Evolutionary conservation across 352 stramenopile genomes (phyloP).

Genomic region (Pelagophyceae sp.): DNA sequence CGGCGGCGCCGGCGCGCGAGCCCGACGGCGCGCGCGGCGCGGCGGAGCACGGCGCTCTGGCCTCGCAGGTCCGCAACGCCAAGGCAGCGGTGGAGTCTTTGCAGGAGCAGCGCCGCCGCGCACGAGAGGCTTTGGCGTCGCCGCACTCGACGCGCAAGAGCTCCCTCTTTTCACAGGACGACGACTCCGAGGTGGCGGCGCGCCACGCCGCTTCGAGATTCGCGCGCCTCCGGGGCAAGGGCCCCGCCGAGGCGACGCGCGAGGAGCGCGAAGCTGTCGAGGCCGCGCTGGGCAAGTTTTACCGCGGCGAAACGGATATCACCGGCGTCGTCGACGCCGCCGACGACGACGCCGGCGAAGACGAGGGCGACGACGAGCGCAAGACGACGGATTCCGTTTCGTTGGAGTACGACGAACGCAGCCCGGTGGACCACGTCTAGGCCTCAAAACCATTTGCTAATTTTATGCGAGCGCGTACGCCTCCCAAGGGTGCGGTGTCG

Average conservation of each 20-base stretch:
- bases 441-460: too few relatives aligned
- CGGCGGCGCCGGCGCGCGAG: too few relatives aligned
- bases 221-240: too few relatives aligned
- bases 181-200: too few relatives aligned
- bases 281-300: not conserved
- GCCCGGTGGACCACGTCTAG: too few relatives aligned
- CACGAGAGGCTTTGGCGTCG: not conserved
- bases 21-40: too few relatives aligned
- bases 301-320: conserved; percentile 9
- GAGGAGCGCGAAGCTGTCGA: not conserved
- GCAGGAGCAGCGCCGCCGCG: not conserved
- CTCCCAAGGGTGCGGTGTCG: not conserved
- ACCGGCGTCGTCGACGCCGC: not conserved
- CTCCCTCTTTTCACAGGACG: too few relatives aligned
- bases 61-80: not conserved
- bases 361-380: too few relatives aligned
- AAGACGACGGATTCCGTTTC: too few relatives aligned
- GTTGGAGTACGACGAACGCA: too few relatives aligned
- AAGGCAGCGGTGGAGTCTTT: not conserved
- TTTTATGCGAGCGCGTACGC: not conserved
- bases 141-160: not conserved
- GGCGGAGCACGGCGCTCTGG: too few relatives aligned
- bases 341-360: not conserved
- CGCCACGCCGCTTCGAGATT: not conserved
- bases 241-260: not conserved